phyloP scores from a whole-genome alignment of 805 yeast genomes.

The Schizosaccharomyces japonicus region DNA sequence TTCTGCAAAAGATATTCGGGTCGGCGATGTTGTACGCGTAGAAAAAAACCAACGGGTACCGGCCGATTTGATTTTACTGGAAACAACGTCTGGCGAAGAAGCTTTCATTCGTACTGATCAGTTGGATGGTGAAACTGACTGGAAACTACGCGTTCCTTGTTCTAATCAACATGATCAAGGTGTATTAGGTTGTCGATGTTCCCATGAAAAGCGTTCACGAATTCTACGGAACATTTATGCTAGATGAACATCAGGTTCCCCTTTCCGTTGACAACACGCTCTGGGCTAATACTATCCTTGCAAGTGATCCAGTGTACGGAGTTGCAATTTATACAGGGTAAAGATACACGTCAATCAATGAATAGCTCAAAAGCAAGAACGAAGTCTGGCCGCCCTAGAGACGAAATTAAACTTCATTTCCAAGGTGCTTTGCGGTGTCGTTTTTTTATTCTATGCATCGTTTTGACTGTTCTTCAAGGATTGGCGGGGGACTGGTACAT shows the following conservation, averaged over 20 bases:
- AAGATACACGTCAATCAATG: conserved; percentile 82
- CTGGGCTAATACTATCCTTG: conserved; percentile 96
- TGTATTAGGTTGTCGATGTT: conserved; percentile 42
- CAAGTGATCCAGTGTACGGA: conserved; percentile 79
- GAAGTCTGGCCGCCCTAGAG: conserved; percentile 69
- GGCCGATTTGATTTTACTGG: conserved; percentile 71
- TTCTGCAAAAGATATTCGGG: conserved; percentile 39
- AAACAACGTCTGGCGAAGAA: conserved; percentile 64
- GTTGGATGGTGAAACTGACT: conserved; percentile 95
- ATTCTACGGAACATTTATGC: conserved; percentile 51
- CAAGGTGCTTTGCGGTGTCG: conserved; percentile 69
- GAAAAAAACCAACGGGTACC: conserved; percentile 75
- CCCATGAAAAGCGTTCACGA: conserved; percentile 69
- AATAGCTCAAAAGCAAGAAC: conserved; percentile 74
- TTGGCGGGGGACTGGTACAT: conserved; percentile 56
- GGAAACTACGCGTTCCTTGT: conserved; percentile 75
- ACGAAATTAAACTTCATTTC: conserved; percentile 76
- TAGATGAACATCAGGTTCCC: conserved; percentile 35
- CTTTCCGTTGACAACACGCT: conserved; percentile 71
- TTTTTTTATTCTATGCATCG: conserved; percentile 51
- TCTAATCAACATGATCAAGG: conserved; percentile 36
- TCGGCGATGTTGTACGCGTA: conserved; percentile 63
- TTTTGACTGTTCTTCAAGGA: conserved; percentile 61
- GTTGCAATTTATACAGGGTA: conserved; percentile 75
- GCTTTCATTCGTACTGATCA: conserved; percentile 91